Evolutionary conservation across 2,329 filamentous ascomycete genomes (phyloP).

Genomic region (Colletotrichum zoysiae): DNA sequence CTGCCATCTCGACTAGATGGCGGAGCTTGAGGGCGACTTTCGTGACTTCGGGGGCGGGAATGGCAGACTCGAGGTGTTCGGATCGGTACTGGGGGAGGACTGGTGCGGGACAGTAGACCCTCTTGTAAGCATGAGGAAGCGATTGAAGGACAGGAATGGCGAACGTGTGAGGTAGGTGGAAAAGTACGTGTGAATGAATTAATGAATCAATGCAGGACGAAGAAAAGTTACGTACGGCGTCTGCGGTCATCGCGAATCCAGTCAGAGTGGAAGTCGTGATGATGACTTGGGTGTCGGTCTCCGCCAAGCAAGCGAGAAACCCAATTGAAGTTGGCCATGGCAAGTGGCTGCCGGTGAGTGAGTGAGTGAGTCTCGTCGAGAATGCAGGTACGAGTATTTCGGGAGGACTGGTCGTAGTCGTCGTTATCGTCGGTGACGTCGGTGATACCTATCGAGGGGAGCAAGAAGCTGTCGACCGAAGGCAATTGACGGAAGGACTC

Average conservation of each 20-base stretch:
- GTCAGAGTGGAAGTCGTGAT: slow-evolving; percentile 48
- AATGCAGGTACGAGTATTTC: no score
- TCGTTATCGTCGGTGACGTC: background rate
- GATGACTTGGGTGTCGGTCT: slow-evolving; percentile 50
- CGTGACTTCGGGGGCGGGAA: slow-evolving; percentile 84
- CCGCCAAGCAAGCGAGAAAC: slow-evolving; percentile 50
- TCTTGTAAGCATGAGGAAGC: slow-evolving; percentile 28
- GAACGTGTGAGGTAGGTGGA: no score
- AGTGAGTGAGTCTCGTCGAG: background rate
- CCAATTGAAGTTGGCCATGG: slow-evolving; percentile 50
- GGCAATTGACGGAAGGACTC: background rate
- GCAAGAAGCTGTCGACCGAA: background rate
- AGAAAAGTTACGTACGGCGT: slow-evolving; percentile 53
- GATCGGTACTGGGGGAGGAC: slow-evolving; percentile 75
- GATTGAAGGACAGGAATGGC: slow-evolving; percentile 3
- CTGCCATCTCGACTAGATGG: slow-evolving; percentile 88
- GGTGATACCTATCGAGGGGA: background rate
- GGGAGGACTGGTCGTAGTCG: background rate
- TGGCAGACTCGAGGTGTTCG: slow-evolving; percentile 72
- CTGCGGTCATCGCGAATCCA: slow-evolving; percentile 59
- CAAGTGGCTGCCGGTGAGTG: background rate
- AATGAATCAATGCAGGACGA: background rate
- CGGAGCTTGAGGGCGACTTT: slow-evolving; percentile 91
- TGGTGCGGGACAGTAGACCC: slow-evolving; percentile 48
- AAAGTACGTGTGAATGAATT: background rate